These are phyloP conservation scores for Astragalus glycyphyllos DNA, from an alignment of 306 rosid species.

Conservation along the genomic window DNA sequence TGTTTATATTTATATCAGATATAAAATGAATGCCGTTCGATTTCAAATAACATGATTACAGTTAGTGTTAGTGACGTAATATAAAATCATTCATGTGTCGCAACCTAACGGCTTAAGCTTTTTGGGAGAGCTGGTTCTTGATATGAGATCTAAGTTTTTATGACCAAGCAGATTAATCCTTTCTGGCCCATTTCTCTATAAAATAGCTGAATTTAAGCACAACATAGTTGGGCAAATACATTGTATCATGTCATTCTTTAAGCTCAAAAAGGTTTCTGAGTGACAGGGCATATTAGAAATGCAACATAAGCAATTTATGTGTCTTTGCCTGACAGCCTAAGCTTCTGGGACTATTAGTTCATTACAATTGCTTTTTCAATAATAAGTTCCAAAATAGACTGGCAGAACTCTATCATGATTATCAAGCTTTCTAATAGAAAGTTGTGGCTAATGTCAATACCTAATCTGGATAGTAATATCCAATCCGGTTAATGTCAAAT, in stretches of 20 bases:
- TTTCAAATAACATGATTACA: too few species aligned
- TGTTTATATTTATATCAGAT: too few species aligned
- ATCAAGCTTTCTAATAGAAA: background rate
- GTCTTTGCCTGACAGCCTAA: background rate
- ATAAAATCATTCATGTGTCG: background rate
- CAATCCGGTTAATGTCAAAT: background rate
- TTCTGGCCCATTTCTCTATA: background rate
- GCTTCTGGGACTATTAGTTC: background rate
- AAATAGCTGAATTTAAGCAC: background rate
- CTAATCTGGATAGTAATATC: background rate
- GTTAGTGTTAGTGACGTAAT: too few species aligned
- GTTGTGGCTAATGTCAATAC: background rate
- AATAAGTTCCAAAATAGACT: constrained; percentile 6
- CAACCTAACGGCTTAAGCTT: background rate
- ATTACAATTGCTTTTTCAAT: constrained; percentile 32
- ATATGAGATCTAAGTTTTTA: background rate
- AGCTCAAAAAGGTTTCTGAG: background rate
- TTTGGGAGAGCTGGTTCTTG: background rate
- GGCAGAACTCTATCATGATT: background rate
- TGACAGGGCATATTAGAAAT: background rate
- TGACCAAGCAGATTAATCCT: background rate
- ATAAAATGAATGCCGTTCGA: background rate
- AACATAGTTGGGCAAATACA: background rate
- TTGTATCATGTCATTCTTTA: background rate
- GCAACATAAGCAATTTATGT: background rate